phyloP scores from a whole-genome alignment of 345 rosid species.

The Mangifera indica region DNA sequence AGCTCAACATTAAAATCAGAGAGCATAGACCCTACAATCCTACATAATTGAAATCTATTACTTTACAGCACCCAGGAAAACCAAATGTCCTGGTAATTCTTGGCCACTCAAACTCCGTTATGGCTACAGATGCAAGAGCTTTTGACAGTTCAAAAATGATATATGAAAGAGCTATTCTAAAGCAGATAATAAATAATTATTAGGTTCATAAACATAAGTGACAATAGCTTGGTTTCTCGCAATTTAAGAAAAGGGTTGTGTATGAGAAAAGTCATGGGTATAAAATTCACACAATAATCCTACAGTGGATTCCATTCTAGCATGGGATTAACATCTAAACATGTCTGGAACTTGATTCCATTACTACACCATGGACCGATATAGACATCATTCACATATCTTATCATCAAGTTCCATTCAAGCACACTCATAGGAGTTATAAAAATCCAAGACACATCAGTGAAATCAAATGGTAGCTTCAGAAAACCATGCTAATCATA shows the following conservation, averaged over 20 bases:
- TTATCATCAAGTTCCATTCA: not conserved
- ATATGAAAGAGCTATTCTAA: not conserved
- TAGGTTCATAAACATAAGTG: not conserved
- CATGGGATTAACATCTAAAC: not conserved
- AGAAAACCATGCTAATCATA: no score
- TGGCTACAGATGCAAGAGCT: conserved; percentile 1
- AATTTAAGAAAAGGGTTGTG: not conserved
- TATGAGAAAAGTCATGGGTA: not conserved
- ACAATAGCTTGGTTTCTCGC: not conserved
- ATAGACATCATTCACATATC: not conserved
- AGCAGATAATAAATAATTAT: not conserved
- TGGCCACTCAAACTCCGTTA: not conserved
- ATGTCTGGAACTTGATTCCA: no score
- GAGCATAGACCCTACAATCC: not conserved
- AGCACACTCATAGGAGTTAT: not conserved
- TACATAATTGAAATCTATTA: not conserved
- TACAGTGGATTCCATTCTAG: not conserved
- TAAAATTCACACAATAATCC: not conserved
- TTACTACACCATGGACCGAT: no score
- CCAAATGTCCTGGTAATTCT: not conserved
- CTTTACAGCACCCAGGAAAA: not conserved
- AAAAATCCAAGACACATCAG: not conserved
- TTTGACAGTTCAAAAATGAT: not conserved
- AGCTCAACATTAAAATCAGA: not conserved
- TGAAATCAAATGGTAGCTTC: not conserved